phyloP scores from a whole-genome alignment of 169 alveolate genomes.

The Cryptosporidium muris region DNA sequence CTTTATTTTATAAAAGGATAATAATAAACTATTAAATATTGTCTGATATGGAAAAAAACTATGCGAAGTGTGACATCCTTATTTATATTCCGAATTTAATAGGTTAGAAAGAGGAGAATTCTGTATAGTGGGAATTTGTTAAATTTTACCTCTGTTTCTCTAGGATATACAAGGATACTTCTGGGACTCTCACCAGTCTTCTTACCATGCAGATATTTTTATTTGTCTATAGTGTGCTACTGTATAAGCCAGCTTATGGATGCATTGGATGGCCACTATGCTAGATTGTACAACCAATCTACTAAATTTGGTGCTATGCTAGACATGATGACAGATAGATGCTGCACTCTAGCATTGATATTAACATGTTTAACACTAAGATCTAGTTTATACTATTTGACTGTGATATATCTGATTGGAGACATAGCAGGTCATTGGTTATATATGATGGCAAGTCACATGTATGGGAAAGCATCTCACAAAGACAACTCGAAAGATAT shows the following conservation, averaged over 20 bases:
- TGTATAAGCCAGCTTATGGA: conserved; percentile 51
- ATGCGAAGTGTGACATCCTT: not conserved
- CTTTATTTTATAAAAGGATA: no score
- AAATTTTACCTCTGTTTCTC: not conserved
- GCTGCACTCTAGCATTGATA: conserved; percentile 44
- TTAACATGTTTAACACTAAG: conserved; percentile 7
- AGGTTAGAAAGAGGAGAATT: conserved; percentile 18
- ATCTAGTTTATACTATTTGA: not conserved
- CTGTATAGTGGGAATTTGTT: not conserved
- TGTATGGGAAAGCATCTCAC: conserved; percentile 13
- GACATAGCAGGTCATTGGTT: conserved; percentile 65
- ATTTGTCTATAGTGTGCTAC: conserved; percentile 12
- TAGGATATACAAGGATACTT: conserved; percentile 43
- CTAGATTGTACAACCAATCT: conserved; percentile 35
- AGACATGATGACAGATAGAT: conserved; percentile 65
- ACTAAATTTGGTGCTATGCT: conserved; percentile 65
- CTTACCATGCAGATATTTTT: conserved; percentile 4
- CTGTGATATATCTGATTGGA: conserved; percentile 3
- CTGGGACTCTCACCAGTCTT: conserved; percentile 42
- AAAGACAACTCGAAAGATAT: conserved; percentile 6
- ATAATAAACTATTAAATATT: no score
- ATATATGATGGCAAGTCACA: conserved; percentile 46
- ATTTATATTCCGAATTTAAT: conserved; percentile 28
- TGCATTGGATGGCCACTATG: conserved; percentile 61
- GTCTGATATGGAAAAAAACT: no score